Conservation (phyloP, 2,329 filamentous ascomycete species). For the Clonostachys sp. region DNA sequence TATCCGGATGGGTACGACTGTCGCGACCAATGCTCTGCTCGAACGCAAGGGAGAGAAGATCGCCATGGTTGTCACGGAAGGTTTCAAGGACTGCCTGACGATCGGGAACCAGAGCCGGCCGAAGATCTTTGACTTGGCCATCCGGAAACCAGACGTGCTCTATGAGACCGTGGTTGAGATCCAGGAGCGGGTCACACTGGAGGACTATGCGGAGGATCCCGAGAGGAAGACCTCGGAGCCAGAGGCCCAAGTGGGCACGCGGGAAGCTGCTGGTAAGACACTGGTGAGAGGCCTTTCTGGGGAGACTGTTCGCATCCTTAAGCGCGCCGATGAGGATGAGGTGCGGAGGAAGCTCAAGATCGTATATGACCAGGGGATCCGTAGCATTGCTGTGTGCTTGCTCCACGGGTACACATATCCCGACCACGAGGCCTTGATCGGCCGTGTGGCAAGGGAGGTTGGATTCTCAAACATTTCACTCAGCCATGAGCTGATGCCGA, state of each 20-base stretch:
- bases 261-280: conserved; percentile 42
- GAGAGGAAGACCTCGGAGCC: conserved; percentile 50
- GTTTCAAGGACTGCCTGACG: conserved; percentile 80
- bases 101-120: conserved; percentile 91
- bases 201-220: conserved; percentile 90
- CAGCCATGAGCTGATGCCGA: conserved; percentile 32
- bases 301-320: conserved; percentile 65
- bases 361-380: conserved; percentile 63
- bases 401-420: conserved; percentile 94
- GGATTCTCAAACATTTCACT: conserved; percentile 71
- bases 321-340: conserved; percentile 48
- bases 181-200: conserved; percentile 83
- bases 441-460: conserved; percentile 70
- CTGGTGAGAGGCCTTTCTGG: conserved; percentile 66
- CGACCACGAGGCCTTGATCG: conserved; percentile 75
- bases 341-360: conserved; percentile 55
- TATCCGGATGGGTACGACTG: conserved; percentile 94
- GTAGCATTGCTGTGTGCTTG: conserved; percentile 81
- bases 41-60: conserved; percentile 89
- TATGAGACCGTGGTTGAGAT: conserved; percentile 86
- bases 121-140: conserved; percentile 86
- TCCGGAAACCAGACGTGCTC: conserved; percentile 80
- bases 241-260: conserved; percentile 43
- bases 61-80: conserved; percentile 80
- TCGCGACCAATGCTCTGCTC: conserved; percentile 86